Base-by-base conservation (phyloP, 331 rosid genomes). In the Stylosanthes scabra region DNA sequence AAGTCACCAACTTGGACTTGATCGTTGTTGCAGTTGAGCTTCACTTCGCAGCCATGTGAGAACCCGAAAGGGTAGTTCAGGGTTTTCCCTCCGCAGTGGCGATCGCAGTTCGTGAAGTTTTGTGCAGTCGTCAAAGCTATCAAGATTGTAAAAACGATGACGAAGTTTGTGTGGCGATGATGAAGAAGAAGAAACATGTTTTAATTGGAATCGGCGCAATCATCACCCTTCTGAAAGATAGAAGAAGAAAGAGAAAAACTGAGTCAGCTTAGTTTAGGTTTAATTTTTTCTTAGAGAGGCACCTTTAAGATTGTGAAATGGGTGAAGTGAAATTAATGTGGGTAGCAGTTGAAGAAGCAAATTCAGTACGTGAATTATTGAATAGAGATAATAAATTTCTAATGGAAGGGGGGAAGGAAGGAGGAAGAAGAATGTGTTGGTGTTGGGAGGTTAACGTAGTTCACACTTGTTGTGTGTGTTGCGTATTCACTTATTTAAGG, bases 1-100 rank as follows among this genome's bases (percentile, higher is more conserved):
- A 88, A 85, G 0, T 57, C 54, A 0, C 86, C 82, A 34, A 91
- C 55, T 71, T 0, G 49, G 77, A 70, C 57, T 11, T 56, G 61
- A 6, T 46, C 14, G 11, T 8, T 2, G 1, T 0, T 0, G 71
- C 97, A 91, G 31, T 45, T 58, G 4, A 94, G 64, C 54, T 0
- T 49, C 59, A 94, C 82, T 67, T 1, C 7, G 60, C 88, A 85
- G 2, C 66, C 78, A 0, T 4, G 47, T 1, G 90, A 71, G 81
- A 89, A 87, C 2, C 93, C 96, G 16, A 95, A 91, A 31, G 99
- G 97, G 59, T 84, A 85, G 3, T 7, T 78, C 29, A 91, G 73
- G 7, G 51, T 49, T 10, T 59, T 14, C 7, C 55, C 71, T 56
- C 76, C 80, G 76, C 93, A 91, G 9, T 31, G 8, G 42, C 3